Conservation (phyloP, 495 filamentous ascomycete species). For the Talaromyces ruber region DNA sequence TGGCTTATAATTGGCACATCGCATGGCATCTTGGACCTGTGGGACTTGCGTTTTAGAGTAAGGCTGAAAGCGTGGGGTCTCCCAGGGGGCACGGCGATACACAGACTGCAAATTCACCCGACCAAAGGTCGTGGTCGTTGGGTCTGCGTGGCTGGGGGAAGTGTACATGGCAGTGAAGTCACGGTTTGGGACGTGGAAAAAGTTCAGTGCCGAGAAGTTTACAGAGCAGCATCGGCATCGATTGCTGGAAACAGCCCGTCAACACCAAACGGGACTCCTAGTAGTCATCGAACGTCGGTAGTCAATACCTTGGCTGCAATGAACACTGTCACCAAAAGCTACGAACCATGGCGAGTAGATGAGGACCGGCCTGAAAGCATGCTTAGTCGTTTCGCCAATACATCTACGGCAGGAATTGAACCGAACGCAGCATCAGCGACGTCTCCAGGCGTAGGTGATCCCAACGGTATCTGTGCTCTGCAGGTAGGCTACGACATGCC, state of each 20-base stretch:
- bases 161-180: slow-evolving; percentile 76
- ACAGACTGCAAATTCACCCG: slow-evolving; percentile 70
- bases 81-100: slow-evolving; percentile 71
- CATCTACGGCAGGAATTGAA: slow-evolving; percentile 39
- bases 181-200: slow-evolving; percentile 96
- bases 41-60: slow-evolving; percentile 91
- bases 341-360: slow-evolving; percentile 84
- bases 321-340: slow-evolving; percentile 53
- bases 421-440: slow-evolving; percentile 21
- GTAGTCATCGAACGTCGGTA: slow-evolving; percentile 9
- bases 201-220: slow-evolving; percentile 79
- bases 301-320: slow-evolving; percentile 32
- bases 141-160: slow-evolving; percentile 82
- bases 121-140: slow-evolving; percentile 65
- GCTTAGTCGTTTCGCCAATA: slow-evolving; percentile 77
- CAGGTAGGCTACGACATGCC: slow-evolving; percentile 41
- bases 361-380: slow-evolving; percentile 84
- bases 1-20: slow-evolving; percentile 91
- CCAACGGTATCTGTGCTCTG: slow-evolving; percentile 47
- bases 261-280: neutral
- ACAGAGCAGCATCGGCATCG: slow-evolving; percentile 45
- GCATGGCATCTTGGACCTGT: slow-evolving; percentile 86
- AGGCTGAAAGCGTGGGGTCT: slow-evolving; percentile 85
- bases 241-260: neutral
- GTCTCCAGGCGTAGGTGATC: slow-evolving; percentile 38